phyloP scores from a whole-genome alignment of 768 basidiomycete species.

The Lactarius hatsudake region DNA sequence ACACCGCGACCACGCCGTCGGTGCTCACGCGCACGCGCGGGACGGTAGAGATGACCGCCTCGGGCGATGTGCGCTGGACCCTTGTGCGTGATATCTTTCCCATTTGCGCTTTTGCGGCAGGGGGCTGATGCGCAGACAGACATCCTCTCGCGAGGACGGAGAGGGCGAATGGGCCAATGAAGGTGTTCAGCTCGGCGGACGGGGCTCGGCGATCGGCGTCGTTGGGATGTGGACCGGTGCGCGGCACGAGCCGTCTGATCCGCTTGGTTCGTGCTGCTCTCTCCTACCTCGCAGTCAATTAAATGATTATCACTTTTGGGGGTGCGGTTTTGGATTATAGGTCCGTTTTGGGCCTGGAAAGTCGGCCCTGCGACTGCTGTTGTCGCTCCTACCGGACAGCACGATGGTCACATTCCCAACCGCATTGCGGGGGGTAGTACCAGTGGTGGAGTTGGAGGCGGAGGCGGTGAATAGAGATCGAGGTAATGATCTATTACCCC shows the following conservation, averaged over 20 bases:
- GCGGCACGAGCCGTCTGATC: slow-evolving; percentile 43
- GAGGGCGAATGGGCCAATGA: slow-evolving; percentile 51
- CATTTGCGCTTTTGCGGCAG: background rate
- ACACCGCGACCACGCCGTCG: slow-evolving; percentile 40
- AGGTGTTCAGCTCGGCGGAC: slow-evolving; percentile 54
- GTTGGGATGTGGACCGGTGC: slow-evolving; percentile 58
- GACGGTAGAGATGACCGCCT: slow-evolving; percentile 47
- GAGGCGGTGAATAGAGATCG: background rate
- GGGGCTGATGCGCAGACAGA: slow-evolving; percentile 17
- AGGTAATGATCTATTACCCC: background rate
- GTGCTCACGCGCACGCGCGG: slow-evolving; percentile 42
- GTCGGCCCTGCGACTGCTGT: slow-evolving; percentile 29
- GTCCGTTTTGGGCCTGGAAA: slow-evolving; percentile 47
- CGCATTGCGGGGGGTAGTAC: background rate
- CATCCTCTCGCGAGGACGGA: slow-evolving; percentile 31
- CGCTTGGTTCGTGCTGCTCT: slow-evolving; percentile 38
- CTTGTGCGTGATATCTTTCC: slow-evolving; percentile 35
- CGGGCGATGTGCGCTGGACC: slow-evolving; percentile 51
- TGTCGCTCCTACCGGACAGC: background rate
- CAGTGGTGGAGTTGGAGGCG: background rate
- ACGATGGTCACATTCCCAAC: background rate
- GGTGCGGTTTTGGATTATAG: slow-evolving; percentile 27
- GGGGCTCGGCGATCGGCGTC: slow-evolving; percentile 51
- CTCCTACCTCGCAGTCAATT: background rate
- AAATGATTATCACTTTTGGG: background rate